A percentile compares a stretch with the other conserved stretches of the same genome.
Evolutionary conservation across 78 protist species (phyloP).

Genomic region (Dictyostelium capitatum): DNA sequence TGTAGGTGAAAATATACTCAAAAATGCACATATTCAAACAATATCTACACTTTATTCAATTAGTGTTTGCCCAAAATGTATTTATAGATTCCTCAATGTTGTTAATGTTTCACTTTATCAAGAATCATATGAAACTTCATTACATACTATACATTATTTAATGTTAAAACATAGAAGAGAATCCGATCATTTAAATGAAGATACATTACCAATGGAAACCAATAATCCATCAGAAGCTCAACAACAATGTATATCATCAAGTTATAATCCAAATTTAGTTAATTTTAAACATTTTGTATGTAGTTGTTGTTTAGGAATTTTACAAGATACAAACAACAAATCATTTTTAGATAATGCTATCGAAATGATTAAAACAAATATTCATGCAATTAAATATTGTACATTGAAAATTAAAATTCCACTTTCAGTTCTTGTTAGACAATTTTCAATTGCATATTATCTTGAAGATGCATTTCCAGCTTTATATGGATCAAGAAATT

Average conservation of each 20-base stretch:
- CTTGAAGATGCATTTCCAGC: not conserved
- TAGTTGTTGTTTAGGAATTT: conserved; percentile 36
- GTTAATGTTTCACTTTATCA: not conserved
- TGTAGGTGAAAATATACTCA: not conserved
- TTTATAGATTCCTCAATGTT: not conserved
- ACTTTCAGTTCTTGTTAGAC: conserved; percentile 8
- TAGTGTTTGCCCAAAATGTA: not conserved
- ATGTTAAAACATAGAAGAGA: not conserved
- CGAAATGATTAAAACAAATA: not conserved
- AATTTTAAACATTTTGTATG: not conserved
- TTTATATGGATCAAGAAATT: not conserved
- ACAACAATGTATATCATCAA: not conserved
- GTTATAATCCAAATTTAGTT: not conserved
- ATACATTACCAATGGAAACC: not conserved
- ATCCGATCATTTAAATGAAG: not conserved
- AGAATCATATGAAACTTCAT: not conserved
- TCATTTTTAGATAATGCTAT: not conserved
- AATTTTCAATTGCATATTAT: conserved; percentile 33
- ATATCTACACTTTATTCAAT: not conserved
- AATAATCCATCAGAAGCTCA: no score
- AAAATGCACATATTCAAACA: not conserved
- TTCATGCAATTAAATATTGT: conserved; percentile 12
- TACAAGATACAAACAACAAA: conserved; percentile 15
- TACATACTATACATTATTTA: not conserved
- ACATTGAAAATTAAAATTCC: conserved; percentile 25